Base-by-base conservation (phyloP, 768 basidiomycete species). In the Pleurotus ostreatus region DNA sequence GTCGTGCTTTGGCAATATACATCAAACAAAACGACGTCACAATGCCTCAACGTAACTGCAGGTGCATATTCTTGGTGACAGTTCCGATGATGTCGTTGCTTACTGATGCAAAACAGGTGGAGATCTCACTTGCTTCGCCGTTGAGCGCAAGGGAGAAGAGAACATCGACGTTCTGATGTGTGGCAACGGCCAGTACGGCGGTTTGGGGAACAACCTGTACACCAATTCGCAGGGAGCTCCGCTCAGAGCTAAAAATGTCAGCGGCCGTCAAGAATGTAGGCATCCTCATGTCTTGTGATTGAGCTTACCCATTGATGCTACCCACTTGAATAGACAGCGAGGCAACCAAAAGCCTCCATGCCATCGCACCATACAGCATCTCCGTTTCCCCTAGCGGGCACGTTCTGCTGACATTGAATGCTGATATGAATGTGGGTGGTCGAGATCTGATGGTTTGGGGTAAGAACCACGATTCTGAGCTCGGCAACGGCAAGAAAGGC, bases 251-350 rank as follows among this genome's bases (percentile, higher is more conserved):
- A 93, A 85, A 70, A 84, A 82, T 44, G 77, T 96, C 56, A 93
- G 91, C 64, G 91, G 92, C 9, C 72, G 96, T 22, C 71, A 79
- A n/a, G 92, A 95, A 78, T 96, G 92, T 92, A 64, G 73, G 89
- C 56, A 49, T 30, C 30, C 18, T 43, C n/a, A 23, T 34, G n/a
- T 54, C 30, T 44, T 46, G 43, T 39, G 39, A 38, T 44, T 53
- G 46, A 37, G 30, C 37, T 26, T 45, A 30, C 55, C 30, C 18
- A 53, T 43, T 30, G n/a, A 56, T 16, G 40, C 57, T 59, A 58
- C 54, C 51, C 26, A 47, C 41, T 16, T 22, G 46, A 57, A 54
- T 68, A 93, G 92, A 84, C 63, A 83, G 84, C 68, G 92, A 94
- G 57, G 67, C 71, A 20, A 75, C 74, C 11, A 72, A 79, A 55